A percentile compares a stretch with the other conserved stretches of the same genome.
Evolutionary conservation across 1,284 basidiomycete genomes (phyloP).

Genomic region (Rhodotorula sp.): DNA sequence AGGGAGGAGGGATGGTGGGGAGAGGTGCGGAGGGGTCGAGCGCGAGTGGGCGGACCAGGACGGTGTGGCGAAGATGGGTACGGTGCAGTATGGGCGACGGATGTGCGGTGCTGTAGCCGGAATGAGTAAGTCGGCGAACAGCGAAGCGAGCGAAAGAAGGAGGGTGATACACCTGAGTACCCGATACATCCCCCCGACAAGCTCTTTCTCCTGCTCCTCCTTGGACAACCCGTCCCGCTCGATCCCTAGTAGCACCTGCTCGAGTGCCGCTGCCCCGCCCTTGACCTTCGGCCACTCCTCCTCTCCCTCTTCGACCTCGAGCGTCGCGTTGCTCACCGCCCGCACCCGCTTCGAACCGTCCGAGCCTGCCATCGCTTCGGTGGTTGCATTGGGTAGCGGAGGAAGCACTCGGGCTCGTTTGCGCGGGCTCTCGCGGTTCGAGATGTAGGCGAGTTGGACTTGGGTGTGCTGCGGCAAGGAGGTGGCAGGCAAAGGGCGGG

Average conservation of each 20-base stretch:
- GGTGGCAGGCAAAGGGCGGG: background rate
- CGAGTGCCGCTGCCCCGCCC: slow-evolving; percentile 31
- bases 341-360: background rate
- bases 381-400: background rate
- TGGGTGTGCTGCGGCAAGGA: background rate
- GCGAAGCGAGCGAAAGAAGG: background rate
- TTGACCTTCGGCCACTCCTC: slow-evolving; percentile 42
- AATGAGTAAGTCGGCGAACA: background rate
- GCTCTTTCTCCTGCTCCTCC: slow-evolving; percentile 6
- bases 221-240: background rate
- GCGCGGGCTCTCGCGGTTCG: slow-evolving; percentile 31
- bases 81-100: slow-evolving; percentile 29
- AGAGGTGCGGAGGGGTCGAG: slow-evolving; percentile 28
- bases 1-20: slow-evolving; percentile 17
- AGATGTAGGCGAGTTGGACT: slow-evolving; percentile 35
- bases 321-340: slow-evolving; percentile 37
- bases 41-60: slow-evolving; percentile 41
- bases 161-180: slow-evolving; percentile 32
- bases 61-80: slow-evolving; percentile 38
- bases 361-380: background rate
- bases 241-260: background rate
- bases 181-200: slow-evolving; percentile 26
- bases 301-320: slow-evolving; percentile 28
- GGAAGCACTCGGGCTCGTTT: slow-evolving; percentile 14
- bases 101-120: slow-evolving; percentile 16